phyloP scores from a whole-genome alignment of 2,329 filamentous ascomycete genomes.

The Paecilomyces formosus region DNA sequence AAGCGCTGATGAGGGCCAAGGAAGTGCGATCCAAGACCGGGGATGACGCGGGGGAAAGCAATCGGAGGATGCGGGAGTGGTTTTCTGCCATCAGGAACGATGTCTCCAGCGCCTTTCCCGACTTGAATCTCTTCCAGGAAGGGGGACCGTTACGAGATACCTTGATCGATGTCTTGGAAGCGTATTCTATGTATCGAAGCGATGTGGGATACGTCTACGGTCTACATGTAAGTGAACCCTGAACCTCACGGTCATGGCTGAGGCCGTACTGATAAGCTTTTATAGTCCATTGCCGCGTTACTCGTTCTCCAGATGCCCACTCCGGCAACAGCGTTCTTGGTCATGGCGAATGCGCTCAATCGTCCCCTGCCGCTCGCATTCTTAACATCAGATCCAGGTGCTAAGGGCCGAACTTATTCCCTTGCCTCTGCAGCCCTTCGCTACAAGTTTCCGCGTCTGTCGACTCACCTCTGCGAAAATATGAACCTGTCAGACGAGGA shows the following conservation, averaged over 20 bases:
- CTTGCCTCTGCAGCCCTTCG: conserved; percentile 49
- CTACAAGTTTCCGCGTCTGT: conserved; percentile 52
- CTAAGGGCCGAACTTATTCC: conserved; percentile 48
- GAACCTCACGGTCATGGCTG: neutral
- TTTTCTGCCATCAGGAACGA: conserved; percentile 48
- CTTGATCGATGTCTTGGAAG: conserved; percentile 52
- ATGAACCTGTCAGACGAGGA: conserved; percentile 33
- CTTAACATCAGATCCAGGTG: conserved; percentile 49
- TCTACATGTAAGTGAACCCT: conserved; percentile 44
- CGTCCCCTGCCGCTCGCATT: conserved; percentile 55
- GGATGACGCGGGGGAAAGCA: conserved; percentile 33
- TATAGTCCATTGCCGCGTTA: conserved; percentile 48
- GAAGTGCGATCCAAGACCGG: conserved; percentile 38
- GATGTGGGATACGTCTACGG: conserved; percentile 56
- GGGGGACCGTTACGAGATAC: conserved; percentile 48
- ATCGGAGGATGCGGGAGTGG: conserved; percentile 42
- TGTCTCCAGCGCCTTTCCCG: conserved; percentile 49
- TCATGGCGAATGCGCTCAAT: conserved; percentile 55
- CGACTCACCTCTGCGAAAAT: conserved; percentile 43
- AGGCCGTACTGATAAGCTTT: conserved; percentile 1
- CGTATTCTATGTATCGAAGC: conserved; percentile 56
- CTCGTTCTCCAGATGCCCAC: conserved; percentile 50
- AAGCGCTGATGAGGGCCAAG: conserved; percentile 50
- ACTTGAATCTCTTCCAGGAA: conserved; percentile 50
- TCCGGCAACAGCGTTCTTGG: conserved; percentile 48